Evolutionary conservation across 352 stramenopile genomes (phyloP).

Genomic region (Pythium apleroticum): DNA sequence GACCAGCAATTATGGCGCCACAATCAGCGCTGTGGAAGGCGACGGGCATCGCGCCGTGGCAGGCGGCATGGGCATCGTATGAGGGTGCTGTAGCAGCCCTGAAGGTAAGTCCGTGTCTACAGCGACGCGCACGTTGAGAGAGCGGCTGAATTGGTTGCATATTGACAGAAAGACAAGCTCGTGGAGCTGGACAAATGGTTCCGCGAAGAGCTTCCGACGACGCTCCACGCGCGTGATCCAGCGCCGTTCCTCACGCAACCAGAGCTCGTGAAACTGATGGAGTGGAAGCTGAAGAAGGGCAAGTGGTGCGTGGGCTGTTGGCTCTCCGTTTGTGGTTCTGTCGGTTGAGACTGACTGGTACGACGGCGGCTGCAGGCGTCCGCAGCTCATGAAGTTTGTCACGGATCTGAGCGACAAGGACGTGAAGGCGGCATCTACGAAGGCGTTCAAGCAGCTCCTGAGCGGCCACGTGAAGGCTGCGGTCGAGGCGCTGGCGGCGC

Average conservation of each 20-base stretch:
- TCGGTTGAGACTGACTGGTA: too few relatives aligned
- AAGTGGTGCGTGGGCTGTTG: conserved; percentile 54
- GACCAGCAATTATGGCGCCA: conserved; percentile 16
- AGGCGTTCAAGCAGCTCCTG: conserved; percentile 47
- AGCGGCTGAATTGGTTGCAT: conserved; percentile 9
- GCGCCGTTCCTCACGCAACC: conserved; percentile 46
- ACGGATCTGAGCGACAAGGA: conserved; percentile 39
- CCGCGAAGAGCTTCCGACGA: conserved; percentile 36
- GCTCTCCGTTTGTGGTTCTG: background rate
- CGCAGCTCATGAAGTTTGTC: conserved; percentile 76
- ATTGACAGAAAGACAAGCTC: conserved; percentile 54
- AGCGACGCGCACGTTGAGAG: background rate
- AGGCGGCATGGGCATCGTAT: conserved; percentile 40
- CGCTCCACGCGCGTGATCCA: conserved; percentile 50
- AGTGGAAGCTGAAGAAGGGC: conserved; percentile 86
- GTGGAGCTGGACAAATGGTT: conserved; percentile 63
- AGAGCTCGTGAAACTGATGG: conserved; percentile 66
- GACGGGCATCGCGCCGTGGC: conserved; percentile 34
- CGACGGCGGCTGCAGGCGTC: conserved; percentile 52
- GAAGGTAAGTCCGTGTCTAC: conserved; percentile 27
- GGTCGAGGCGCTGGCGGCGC: conserved; percentile 45
- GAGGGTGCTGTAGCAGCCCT: conserved; percentile 36
- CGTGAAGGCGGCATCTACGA: conserved; percentile 46
- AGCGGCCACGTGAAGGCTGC: conserved; percentile 37
- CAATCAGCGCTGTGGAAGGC: conserved; percentile 14